Evolutionary conservation across 139 green algal species (phyloP), one percentile per base, ranked within the genome.

Genomic region (Spirogloea muscicola): DNA sequence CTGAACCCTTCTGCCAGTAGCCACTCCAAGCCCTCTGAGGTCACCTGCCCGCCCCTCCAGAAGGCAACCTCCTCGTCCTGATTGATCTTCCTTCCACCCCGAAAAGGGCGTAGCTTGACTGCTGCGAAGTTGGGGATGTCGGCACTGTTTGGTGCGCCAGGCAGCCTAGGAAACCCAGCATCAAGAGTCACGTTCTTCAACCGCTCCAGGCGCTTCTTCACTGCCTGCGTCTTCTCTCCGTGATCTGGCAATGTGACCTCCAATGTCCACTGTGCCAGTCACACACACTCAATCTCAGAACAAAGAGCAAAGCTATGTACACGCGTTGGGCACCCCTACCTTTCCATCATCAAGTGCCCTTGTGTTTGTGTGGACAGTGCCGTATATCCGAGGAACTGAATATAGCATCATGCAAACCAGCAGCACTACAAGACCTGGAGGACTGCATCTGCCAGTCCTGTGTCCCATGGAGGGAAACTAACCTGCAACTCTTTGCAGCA

Each of bases 71-170:
- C 59, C 29, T 38, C 59, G 29, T 68, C 43, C 10, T 29, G 18
- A 37, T 68, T 36, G 18, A 68, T 51, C 5, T 38, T 57, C 34
- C 59, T 29, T 31, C 59, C 59, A 51, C 33, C 9, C 27, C 59
- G 41, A 37, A 68, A 68, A 4, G 59, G 59, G 29, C 27, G 43
- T 58, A 68, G 48, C 63, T 40, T 62, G 5, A 76, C 68, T 31
- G 29, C 57, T 21, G 68, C 52, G 75, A 79, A 78, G 64, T 79
- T 79, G 33, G 70, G 70, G 42, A 79, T 79, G 33, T 79, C 70
- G 4, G 64, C 70, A 63, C 39, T 63, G 4, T 31, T 36, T 10
- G 70, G 70, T 5, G 70, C 43, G 7, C 70, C 40, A 13, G 67
- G 21, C 29, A 43, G 21, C 25, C 70, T 9, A 7, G 70, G 62